A percentile compares a stretch with the other conserved stretches of the same genome.
Conservation (phyloP, 2,329 filamentous ascomycete genomes). For the Colletotrichum lupini region DNA sequence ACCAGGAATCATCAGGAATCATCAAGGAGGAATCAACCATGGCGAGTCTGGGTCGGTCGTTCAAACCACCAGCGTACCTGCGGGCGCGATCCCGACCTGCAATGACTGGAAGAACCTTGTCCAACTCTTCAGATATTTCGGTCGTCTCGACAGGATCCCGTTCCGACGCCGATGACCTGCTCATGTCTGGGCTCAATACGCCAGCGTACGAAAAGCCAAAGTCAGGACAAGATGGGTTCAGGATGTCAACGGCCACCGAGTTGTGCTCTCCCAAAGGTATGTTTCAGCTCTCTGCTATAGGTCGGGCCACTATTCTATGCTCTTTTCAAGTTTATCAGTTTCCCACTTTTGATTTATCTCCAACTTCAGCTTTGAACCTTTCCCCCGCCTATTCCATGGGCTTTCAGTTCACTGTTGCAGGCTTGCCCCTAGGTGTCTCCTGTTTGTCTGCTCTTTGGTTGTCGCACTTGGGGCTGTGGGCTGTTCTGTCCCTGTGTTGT, state of each 20-base stretch:
- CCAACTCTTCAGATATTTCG: constrained; percentile 60
- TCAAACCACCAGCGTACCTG: constrained; percentile 59
- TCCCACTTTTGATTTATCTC: background rate
- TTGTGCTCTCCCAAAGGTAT: constrained; percentile 20
- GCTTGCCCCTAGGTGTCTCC: background rate
- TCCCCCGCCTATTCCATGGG: background rate
- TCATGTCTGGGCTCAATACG: constrained; percentile 47
- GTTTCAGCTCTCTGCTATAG: background rate
- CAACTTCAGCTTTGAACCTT: background rate
- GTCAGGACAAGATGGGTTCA: constrained; percentile 9
- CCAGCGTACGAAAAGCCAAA: constrained; percentile 32
- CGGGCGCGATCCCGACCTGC: constrained; percentile 53
- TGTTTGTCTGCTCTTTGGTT: background rate
- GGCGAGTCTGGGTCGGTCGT: constrained; percentile 61
- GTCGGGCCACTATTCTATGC: background rate
- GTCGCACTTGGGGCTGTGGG: background rate
- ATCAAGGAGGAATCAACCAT: constrained; percentile 45
- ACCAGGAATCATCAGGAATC: background rate
- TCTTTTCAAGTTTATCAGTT: background rate
- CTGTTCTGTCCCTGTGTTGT: background rate
- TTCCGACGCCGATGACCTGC: constrained; percentile 43
- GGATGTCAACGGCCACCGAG: constrained; percentile 1
- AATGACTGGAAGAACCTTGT: constrained; percentile 56
- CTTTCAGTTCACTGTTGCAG: background rate
- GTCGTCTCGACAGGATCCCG: constrained; percentile 46